These are phyloP conservation scores for Calonectria montana DNA, from an alignment of 2,329 filamentous ascomycete genomes.

Conservation along the genomic window DNA sequence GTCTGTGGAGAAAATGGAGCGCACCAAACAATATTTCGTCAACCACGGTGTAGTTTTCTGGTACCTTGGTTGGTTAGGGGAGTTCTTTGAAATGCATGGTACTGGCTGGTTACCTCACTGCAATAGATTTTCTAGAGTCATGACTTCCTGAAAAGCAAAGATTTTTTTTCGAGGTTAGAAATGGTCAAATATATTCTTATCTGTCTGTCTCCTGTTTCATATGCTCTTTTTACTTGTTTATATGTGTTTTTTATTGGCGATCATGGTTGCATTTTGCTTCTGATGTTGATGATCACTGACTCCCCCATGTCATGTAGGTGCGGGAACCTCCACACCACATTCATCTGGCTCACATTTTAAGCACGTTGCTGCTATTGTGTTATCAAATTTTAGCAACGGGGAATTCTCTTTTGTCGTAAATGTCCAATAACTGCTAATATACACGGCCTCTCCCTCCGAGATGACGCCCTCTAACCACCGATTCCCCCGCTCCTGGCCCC, in stretches of 20 bases:
- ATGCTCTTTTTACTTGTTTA: not conserved
- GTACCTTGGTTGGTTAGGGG: not conserved
- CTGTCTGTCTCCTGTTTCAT: not conserved
- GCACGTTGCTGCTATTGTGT: not conserved
- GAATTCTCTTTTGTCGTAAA: not conserved
- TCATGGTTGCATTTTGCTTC: not conserved
- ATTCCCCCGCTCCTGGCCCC: conserved; percentile 6
- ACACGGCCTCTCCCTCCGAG: not conserved
- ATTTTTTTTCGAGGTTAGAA: not conserved
- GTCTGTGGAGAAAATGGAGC: not conserved
- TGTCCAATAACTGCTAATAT: not conserved
- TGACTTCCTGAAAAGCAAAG: conserved; percentile 19
- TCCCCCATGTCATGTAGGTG: not conserved
- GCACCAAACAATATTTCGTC: not conserved
- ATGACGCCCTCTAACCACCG: not conserved
- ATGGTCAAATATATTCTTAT: not conserved
- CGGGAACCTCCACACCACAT: not conserved
- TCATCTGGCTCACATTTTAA: not conserved
- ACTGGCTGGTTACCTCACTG: conserved; percentile 30
- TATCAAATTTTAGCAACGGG: not conserved
- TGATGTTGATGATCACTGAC: not conserved
- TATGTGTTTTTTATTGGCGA: not conserved
- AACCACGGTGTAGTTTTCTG: not conserved
- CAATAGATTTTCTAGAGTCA: conserved; percentile 37
- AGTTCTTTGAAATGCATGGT: conserved; percentile 18